phyloP scores from a whole-genome alignment of 371 early-diverging fungal genomes.

The Saksenaea vasiformis region DNA sequence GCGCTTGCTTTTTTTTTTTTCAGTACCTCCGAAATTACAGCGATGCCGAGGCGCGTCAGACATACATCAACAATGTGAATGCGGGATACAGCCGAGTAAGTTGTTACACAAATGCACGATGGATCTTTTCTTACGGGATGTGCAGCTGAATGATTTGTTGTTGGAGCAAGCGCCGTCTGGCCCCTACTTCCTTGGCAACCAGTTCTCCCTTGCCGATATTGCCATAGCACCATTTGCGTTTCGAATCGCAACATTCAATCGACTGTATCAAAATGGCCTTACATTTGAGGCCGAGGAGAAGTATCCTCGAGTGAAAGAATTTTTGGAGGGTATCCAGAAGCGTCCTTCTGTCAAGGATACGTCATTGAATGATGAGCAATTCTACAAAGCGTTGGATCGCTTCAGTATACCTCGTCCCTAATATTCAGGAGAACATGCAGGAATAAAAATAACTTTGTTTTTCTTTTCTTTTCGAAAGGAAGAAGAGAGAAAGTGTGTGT shows the following conservation, averaged over 20 bases:
- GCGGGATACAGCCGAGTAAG: slow-evolving; percentile 7
- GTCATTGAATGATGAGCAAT: slow-evolving; percentile 26
- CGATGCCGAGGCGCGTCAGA: slow-evolving; percentile 5
- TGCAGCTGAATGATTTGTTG: slow-evolving; percentile 44
- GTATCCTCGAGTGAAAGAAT: slow-evolving; percentile 32
- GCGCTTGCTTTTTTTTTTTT: slow-evolving; percentile 3
- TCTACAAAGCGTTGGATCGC: slow-evolving; percentile 2
- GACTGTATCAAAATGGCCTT: slow-evolving; percentile 16
- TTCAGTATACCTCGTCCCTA: background rate
- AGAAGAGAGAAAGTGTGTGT: too few relatives aligned
- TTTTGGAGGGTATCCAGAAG: slow-evolving; percentile 25
- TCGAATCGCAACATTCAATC: slow-evolving; percentile 26
- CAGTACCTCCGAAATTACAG: background rate
- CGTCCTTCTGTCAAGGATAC: slow-evolving; percentile 32
- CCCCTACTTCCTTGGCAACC: slow-evolving; percentile 63
- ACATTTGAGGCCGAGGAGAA: slow-evolving; percentile 20
- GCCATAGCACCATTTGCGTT: slow-evolving; percentile 52
- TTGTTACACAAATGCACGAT: background rate
- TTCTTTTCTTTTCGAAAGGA: background rate
- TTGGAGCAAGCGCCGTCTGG: slow-evolving; percentile 50
- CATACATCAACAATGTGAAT: slow-evolving; percentile 2
- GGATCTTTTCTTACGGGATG: background rate
- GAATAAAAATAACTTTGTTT: background rate
- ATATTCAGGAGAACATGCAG: background rate
- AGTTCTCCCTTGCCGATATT: slow-evolving; percentile 63